Base-by-base conservation (phyloP, 306 rosid genomes). In the Acacia crassicarpa region DNA sequence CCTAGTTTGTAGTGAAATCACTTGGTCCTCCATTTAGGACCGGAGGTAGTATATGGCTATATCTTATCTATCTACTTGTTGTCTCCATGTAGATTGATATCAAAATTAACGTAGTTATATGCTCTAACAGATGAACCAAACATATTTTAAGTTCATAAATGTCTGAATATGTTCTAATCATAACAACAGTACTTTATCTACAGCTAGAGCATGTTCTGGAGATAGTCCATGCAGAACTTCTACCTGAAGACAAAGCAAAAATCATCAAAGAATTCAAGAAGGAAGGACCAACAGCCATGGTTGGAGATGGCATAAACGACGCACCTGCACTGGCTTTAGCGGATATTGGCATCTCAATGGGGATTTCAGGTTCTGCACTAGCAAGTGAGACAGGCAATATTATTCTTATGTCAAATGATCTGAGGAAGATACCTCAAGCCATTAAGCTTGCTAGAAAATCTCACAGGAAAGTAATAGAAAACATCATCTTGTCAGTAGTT, bases 261-360 rank as follows among this genome's bases (percentile, higher is more conserved):
- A 80, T 92, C 81, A 83, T 96, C 82, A 71, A 83, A 2, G 92
- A 88, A 51, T 91, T 96, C 30, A 93, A 92, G 66, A 83, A 13
- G 63, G 92, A 91, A 79, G 98, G 98, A 49, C 86, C 83, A 33
- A 92, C 93, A 51, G 98, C 92, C 16, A 96, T 96, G 99, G 75
- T 94, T 71, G 99, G 99, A 75, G 99, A 96, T 51, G 99, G 99
- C 71, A 2, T 96, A 40, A 96, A 96, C 10, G 99, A 96, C 1
- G 98, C 98, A 19, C 98, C 99, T 1, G 97, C 99, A 13, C 81
- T 96, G 75, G 99, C 99, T 22, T 84, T 88, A 2, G 99, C 99
- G 8, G 97, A 96, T 76, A 92, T 96, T 0, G 99, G 99, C 7
- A 90, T 96, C 82, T 96, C 99, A 1, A 96, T 96, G 99, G 99